Base-by-base conservation (phyloP, 345 rosid genomes). In the Hibiscus tridactylites region DNA sequence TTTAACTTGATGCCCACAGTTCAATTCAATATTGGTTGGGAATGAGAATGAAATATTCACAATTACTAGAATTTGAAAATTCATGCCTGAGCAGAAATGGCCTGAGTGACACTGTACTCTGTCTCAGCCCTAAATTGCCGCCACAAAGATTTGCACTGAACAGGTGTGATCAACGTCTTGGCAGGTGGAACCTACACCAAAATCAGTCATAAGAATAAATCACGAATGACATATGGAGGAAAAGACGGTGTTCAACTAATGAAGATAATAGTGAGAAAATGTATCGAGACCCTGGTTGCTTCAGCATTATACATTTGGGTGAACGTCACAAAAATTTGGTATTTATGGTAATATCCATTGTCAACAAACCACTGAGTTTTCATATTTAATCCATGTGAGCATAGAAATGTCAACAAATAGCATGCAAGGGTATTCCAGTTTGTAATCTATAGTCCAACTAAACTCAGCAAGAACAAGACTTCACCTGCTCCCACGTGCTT, bases 101-200 rank as follows among this genome's bases (percentile, higher is more conserved):
- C 99, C 79, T 92, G 99, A 70, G 98, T 86, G 70, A 96, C 98
- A 16, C 80, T 86, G 79, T 89, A 91, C 82, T 92, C 97, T 47
- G 99, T 96, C 83, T 96, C 98, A 13, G 88, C 70, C 86, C 90
- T 89, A 85, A 96, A 96, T 74, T 96, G 99, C 82, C 98, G 91
- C 99, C 99, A 96, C 85, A 96, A 79, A 46, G 92, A 80, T 78
- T 92, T 96, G 86, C 99, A 96, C 80, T 91, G 96, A 67, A 96
- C 93, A 53, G 98, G 99, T 17, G 97, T 91, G 79, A 96, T 91
- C 86, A 96, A 77, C 9, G 97, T 92, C 85, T 85, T 91, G 53
- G 93, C 78, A 0, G 88, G 52, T 50, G 90, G 85, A 81, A 96
- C 85, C 99, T 96, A 85, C 31, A 72, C 19, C 62, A 69, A 57